Base-by-base conservation (phyloP, 1,139 yeast genomes). In the Taiozyma sp. region DNA sequence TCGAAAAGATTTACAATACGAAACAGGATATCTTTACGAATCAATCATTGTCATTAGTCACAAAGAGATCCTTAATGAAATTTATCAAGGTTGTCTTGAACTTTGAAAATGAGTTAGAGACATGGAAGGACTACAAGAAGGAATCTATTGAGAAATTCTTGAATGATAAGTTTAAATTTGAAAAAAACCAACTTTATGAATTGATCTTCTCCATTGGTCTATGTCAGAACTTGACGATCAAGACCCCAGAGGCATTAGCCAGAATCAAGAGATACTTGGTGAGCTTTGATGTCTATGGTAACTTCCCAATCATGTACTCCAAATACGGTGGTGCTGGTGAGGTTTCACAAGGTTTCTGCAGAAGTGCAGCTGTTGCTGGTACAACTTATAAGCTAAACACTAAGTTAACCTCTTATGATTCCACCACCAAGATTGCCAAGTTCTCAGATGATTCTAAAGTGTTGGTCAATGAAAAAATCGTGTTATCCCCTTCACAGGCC, bases 321-420 rank as follows among this genome's bases (percentile, higher is more conserved):
- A 91, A 89, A 73, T 93, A 85, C 68, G 99, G 99, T 52, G 95
- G 97, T 3, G 95, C 96, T 0, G 97, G 98, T 46, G 99, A 93
- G 69, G 74, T 93, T 35, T 84, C 96, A 8, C 99, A 93, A 71
- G 99, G 97, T 2, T 93, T 93, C 67, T 91, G 98, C 69, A 79
- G 99, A 59, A 86, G 96, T 53, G 98, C 99, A 6, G 99, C 99
- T 14, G 99, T 93, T 55, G 98, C 95, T 32, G 99, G 98, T 53
- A 88, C 97, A 52, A 88, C 95, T 41, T 93, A 91, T 70, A 90
- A 90, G 69, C 75, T 93, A 51, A 81, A 85, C 64, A 84, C 95
- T 21, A 68, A 75, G 46, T 69, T 90, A 52, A 71, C 72, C 9
- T 80, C 81, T 45, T 86, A 75, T 66, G 93, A 90, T 66, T 81